phyloP scores from a whole-genome alignment of 768 basidiomycete species.

The Suillus bovinus region DNA sequence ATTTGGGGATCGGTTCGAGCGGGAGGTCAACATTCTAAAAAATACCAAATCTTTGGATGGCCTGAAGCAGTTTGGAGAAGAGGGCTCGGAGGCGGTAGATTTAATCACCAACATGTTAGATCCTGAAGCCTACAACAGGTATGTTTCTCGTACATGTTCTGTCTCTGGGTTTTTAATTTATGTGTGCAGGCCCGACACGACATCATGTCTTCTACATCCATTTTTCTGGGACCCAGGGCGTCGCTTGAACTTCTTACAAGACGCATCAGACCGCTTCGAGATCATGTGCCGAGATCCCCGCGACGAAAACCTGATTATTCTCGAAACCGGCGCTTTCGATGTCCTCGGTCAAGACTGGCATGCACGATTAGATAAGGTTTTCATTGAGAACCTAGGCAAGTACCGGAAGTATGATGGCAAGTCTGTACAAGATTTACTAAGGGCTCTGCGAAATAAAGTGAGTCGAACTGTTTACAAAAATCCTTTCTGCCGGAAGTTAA shows the following conservation, averaged over 20 bases:
- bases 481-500: slow-evolving; percentile 13
- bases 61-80: slow-evolving; percentile 84
- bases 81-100: slow-evolving; percentile 87
- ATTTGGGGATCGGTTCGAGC: slow-evolving; percentile 89
- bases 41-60: slow-evolving; percentile 69
- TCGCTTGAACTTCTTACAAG: slow-evolving; percentile 91
- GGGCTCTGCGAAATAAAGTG: slow-evolving; percentile 95
- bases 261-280: slow-evolving; percentile 96
- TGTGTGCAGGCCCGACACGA: slow-evolving; percentile 75
- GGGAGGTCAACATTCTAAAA: slow-evolving; percentile 93
- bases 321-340: slow-evolving; percentile 67
- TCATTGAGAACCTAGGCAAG: slow-evolving; percentile 94
- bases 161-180: slow-evolving; percentile 10
- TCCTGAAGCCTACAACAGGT: slow-evolving; percentile 76
- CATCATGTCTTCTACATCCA: slow-evolving; percentile 85
- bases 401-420: slow-evolving; percentile 95
- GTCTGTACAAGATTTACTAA: slow-evolving; percentile 87
- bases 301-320: slow-evolving; percentile 67
- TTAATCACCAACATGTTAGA: slow-evolving; percentile 80
- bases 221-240: slow-evolving; percentile 95
- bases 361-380: slow-evolving; percentile 77
- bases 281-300: slow-evolving; percentile 94
- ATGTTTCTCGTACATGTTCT: slow-evolving; percentile 26
- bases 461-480: slow-evolving; percentile 22
- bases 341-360: slow-evolving; percentile 95